These are phyloP conservation scores for Chenopodium suecicum DNA, from an alignment of 148 eudicot genomes.

Conservation along the genomic window DNA sequence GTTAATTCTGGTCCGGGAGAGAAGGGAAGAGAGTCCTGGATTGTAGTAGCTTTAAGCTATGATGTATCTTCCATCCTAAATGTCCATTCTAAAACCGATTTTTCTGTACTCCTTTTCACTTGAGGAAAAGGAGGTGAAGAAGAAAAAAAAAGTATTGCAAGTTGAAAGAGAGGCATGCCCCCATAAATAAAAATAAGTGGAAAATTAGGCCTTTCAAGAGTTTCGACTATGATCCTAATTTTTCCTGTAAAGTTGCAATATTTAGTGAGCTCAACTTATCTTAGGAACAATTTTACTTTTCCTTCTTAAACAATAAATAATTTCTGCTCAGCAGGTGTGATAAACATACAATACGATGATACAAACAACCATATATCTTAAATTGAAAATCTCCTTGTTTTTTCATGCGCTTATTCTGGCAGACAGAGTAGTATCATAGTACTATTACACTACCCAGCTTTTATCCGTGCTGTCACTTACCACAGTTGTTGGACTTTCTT, in stretches of 20 bases:
- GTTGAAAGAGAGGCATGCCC: not conserved
- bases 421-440: not conserved
- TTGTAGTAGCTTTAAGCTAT: not conserved
- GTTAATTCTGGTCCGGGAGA: not conserved
- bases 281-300: not conserved
- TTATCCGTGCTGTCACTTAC: not conserved
- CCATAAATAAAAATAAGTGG: not conserved
- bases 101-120: not conserved
- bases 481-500: not conserved
- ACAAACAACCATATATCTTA: not conserved
- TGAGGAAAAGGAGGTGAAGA: not conserved
- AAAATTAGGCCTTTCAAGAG: not conserved
- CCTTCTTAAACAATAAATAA: not conserved
- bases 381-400: not conserved
- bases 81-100: not conserved
- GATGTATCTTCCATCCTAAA: not conserved
- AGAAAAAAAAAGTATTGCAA: not conserved
- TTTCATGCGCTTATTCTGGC: not conserved
- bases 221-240: not conserved
- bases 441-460: not conserved
- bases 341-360: not conserved
- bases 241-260: not conserved
- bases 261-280: not conserved
- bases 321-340: not conserved
- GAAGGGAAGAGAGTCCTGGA: not conserved